A percentile compares a stretch with the other conserved stretches of the same genome.
Evolutionary conservation across 176 grass and related monocot species (phyloP).

Genomic region (Echinochloa phyllopogon): DNA sequence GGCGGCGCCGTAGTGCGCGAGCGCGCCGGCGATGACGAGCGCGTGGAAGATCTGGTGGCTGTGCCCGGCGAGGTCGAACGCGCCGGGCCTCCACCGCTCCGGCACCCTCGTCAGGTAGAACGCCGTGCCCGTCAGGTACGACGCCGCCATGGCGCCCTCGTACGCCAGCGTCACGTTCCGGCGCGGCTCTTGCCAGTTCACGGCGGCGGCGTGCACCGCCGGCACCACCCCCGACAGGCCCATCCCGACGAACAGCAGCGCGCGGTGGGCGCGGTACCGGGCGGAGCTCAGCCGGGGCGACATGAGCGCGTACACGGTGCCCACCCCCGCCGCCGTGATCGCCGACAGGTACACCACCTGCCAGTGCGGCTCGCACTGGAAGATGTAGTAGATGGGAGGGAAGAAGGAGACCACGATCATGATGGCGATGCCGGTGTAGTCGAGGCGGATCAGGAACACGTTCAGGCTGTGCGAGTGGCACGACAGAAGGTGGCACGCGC

Average conservation of each 20-base stretch:
- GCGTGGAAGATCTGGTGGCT: slow-evolving; percentile 97
- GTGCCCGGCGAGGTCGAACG: slow-evolving; percentile 78
- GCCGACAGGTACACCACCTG: slow-evolving; percentile 70
- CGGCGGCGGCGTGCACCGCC: slow-evolving; percentile 66
- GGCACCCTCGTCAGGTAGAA: slow-evolving; percentile 82
- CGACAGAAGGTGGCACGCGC: slow-evolving; percentile 83
- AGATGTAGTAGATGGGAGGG: slow-evolving; percentile 97
- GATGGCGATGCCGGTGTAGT: slow-evolving; percentile 86
- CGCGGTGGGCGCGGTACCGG: slow-evolving; percentile 70
- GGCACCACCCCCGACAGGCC: slow-evolving; percentile 82
- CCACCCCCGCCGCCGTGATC: slow-evolving; percentile 65
- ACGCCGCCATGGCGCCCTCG: slow-evolving; percentile 80
- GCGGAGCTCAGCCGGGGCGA: slow-evolving; percentile 54
- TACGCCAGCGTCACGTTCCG: slow-evolving; percentile 74
- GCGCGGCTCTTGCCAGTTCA: slow-evolving; percentile 78
- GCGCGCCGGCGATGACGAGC: slow-evolving; percentile 84
- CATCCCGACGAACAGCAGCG: slow-evolving; percentile 85
- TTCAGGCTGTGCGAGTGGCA: slow-evolving; percentile 87
- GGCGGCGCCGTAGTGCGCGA: slow-evolving; percentile 83
- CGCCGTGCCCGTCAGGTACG: slow-evolving; percentile 63
- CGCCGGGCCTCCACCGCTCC: slow-evolving; percentile 79
- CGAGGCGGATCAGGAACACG: slow-evolving; percentile 82
- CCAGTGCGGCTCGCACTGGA: slow-evolving; percentile 84
- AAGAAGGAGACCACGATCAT: slow-evolving; percentile 95
- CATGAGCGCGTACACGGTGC: slow-evolving; percentile 78